Percentiles rank a stretch among this genome's conserved stretches.
phyloP scores from a whole-genome alignment of 2,329 filamentous ascomycete genomes.

The Rhynchosporium graminicola region DNA sequence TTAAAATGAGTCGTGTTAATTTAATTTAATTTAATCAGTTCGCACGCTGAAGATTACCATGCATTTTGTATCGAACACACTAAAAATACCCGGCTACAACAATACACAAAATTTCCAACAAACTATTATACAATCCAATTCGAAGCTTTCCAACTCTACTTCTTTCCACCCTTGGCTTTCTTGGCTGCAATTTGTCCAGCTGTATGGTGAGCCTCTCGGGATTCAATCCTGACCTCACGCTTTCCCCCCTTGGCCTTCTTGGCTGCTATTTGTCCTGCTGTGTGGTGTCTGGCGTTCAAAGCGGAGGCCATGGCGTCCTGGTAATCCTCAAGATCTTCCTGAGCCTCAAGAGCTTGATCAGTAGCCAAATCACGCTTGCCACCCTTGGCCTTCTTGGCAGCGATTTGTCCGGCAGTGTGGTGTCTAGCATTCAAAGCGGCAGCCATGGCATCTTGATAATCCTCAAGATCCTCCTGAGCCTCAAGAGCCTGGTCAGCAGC shows the following conservation, averaged over 20 bases:
- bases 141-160: not conserved
- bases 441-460: slow-evolving; percentile 9
- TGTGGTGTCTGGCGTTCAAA: slow-evolving; percentile 28
- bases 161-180: slow-evolving; percentile 2
- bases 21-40: not conserved
- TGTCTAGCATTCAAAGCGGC: slow-evolving; percentile 22
- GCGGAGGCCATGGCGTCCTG: slow-evolving; percentile 11
- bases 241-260: slow-evolving; percentile 18
- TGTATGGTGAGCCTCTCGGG: slow-evolving; percentile 27
- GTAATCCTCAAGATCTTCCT: not conserved
- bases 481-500: slow-evolving; percentile 16
- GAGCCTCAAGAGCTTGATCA: slow-evolving; percentile 12
- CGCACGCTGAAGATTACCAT: slow-evolving; percentile 11
- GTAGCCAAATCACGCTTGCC: slow-evolving; percentile 17
- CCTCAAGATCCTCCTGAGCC: not conserved
- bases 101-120: slow-evolving; percentile 6
- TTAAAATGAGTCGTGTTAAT: no score
- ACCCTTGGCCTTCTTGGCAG: slow-evolving; percentile 20
- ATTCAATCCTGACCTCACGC: slow-evolving; percentile 3
- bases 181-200: slow-evolving; percentile 30
- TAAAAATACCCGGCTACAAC: slow-evolving; percentile 5
- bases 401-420: slow-evolving; percentile 34
- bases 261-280: slow-evolving; percentile 31
- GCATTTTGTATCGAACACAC: not conserved
- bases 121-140: slow-evolving; percentile 10